A percentile compares a stretch with the other conserved stretches of the same genome.
phyloP scores from a whole-genome alignment of 805 yeast genomes.

The Wickerhamiella qilinensis region DNA sequence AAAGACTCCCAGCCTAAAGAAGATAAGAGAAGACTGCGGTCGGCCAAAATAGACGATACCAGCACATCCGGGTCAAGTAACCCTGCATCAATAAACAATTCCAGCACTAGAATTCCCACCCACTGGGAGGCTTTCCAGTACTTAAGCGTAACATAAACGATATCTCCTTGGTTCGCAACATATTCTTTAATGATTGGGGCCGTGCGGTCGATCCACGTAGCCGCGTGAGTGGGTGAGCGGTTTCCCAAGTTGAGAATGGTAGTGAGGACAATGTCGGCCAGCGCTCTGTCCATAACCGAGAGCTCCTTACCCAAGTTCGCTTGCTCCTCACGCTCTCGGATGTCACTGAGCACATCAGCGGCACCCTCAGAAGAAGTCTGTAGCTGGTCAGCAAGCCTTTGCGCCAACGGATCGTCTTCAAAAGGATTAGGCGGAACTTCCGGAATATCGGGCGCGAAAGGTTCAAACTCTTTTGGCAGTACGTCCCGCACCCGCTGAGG shows the following conservation, averaged over 20 bases:
- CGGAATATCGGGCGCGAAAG: conserved; percentile 26
- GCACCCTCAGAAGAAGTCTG: conserved; percentile 12
- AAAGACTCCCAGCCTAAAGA: conserved; percentile 19
- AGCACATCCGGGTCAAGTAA: conserved; percentile 29
- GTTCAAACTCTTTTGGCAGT: conserved; percentile 37
- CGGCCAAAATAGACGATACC: conserved; percentile 29
- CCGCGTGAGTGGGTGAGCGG: conserved; percentile 68
- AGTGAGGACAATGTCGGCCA: conserved; percentile 50
- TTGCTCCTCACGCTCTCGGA: conserved; percentile 11
- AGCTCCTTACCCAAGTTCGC: conserved; percentile 21
- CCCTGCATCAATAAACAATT: conserved; percentile 32
- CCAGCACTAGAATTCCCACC: conserved; percentile 44
- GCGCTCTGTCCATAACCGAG: conserved; percentile 27
- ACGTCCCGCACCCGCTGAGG: conserved; percentile 55
- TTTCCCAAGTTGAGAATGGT: conserved; percentile 70
- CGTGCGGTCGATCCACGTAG: conserved; percentile 33
- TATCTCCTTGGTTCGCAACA: conserved; percentile 21
- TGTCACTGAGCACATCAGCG: conserved; percentile 3
- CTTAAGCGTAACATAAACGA: conserved; percentile 39
- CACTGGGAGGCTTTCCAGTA: conserved; percentile 55
- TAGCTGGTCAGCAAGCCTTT: conserved; percentile 23
- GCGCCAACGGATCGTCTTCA: conserved; percentile 24
- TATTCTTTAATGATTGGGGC: conserved; percentile 22
- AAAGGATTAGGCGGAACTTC: conserved; percentile 27
- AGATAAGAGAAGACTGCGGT: conserved; percentile 10